Evolutionary conservation across 768 basidiomycete genomes (phyloP).

Genomic region (Macrolepiota albuminosa): DNA sequence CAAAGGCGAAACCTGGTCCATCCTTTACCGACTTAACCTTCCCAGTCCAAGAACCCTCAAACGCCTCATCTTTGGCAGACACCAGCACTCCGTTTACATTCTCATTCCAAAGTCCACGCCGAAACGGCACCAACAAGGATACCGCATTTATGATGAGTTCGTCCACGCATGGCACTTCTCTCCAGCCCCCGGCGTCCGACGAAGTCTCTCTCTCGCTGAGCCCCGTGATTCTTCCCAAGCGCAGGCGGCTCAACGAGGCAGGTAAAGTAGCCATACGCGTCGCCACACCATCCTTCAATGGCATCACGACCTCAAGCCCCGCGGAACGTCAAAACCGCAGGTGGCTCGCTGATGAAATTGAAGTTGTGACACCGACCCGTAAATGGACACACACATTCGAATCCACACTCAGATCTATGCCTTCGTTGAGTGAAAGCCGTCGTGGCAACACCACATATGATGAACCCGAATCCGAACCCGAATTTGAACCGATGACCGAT

Average conservation of each 20-base stretch:
- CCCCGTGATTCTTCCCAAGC: background rate
- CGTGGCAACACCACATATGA: background rate
- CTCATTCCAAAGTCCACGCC: background rate
- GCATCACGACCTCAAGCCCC: background rate
- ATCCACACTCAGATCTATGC: background rate
- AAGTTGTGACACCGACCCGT: background rate
- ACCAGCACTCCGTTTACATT: background rate
- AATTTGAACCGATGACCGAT: background rate
- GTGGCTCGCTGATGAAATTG: background rate
- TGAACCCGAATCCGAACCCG: background rate
- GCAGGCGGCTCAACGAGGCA: background rate
- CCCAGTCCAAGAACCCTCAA: background rate
- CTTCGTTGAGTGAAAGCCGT: background rate
- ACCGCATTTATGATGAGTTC: background rate
- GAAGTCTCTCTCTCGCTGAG: background rate
- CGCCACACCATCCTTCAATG: background rate
- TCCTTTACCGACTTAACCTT: background rate
- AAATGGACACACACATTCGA: background rate
- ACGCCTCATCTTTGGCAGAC: background rate
- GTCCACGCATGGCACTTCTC: background rate
- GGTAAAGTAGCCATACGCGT: background rate
- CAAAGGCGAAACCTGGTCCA: background rate
- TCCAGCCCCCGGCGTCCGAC: background rate
- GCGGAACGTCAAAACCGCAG: background rate
- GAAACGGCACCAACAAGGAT: background rate